These are phyloP conservation scores for Houttuynia cordata DNA, from an alignment of 164 flowering plant species.

Conservation along the genomic window DNA sequence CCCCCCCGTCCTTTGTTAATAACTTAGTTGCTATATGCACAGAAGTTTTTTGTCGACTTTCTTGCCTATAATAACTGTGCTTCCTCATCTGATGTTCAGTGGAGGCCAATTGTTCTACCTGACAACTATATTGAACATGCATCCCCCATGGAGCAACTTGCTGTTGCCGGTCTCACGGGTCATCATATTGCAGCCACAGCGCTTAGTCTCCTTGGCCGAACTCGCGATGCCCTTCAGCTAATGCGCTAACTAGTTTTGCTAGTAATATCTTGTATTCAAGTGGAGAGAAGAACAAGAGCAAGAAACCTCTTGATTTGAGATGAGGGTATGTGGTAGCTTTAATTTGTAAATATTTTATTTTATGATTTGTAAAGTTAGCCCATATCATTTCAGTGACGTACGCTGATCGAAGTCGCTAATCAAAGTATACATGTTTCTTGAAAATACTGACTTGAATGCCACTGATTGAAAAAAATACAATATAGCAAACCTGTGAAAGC, in stretches of 20 bases:
- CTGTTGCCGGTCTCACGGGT: constrained; percentile 72
- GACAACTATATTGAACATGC: constrained; percentile 82
- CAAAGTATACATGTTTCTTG: too few species aligned
- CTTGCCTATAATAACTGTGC: not conserved
- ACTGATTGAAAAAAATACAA: too few species aligned
- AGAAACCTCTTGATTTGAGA: not conserved
- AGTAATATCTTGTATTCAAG: not conserved
- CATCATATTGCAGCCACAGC: constrained; percentile 89
- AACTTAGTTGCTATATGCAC: not conserved
- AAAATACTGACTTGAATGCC: too few species aligned
- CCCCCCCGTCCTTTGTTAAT: too few species aligned
- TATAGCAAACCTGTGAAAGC: too few species aligned
- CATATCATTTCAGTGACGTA: too few species aligned
- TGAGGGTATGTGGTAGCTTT: not conserved
- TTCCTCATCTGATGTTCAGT: constrained; percentile 27
- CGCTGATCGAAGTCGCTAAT: too few species aligned
- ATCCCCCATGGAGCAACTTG: constrained; percentile 59
- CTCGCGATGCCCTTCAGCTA: constrained; percentile 68
- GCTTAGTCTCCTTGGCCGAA: constrained; percentile 66
- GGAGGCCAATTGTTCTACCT: constrained; percentile 85
- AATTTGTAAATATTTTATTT: too few species aligned
- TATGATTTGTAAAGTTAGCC: too few species aligned
- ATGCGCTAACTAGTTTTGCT: constrained; percentile 29
- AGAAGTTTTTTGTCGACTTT: not conserved
- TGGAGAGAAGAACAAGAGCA: not conserved